Conservation (phyloP, 1,284 basidiomycete genomes). For the Trichosporon inkin region DNA sequence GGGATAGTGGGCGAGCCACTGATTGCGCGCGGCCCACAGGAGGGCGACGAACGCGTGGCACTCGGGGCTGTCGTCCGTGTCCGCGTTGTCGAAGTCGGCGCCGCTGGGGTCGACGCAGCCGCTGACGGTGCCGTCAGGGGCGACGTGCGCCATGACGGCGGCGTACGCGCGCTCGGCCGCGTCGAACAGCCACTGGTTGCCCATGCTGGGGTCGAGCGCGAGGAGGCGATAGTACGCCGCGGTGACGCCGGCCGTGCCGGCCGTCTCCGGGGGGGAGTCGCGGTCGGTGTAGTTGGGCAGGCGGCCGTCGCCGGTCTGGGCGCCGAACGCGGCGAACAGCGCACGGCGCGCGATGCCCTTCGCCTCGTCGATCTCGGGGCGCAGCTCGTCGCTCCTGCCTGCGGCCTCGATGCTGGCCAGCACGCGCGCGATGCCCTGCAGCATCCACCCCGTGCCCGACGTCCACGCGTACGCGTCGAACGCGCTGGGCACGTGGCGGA, state of each 20-base stretch:
- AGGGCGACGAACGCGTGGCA: constrained; percentile 35
- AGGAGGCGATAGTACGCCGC: constrained; percentile 41
- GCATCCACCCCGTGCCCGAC: constrained; percentile 51
- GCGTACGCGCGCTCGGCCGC: constrained; percentile 29
- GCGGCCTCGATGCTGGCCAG: constrained; percentile 24
- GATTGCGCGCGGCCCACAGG: constrained; percentile 41
- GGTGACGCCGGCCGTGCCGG: constrained; percentile 34
- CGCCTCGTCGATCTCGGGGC: constrained; percentile 53
- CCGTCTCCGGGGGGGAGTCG: constrained; percentile 8
- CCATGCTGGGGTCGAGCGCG: constrained; percentile 10
- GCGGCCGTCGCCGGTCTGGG: constrained; percentile 42
- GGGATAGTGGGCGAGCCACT: not conserved
- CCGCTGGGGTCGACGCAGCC: constrained; percentile 33
- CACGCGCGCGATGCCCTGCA: constrained; percentile 28
- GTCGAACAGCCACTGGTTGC: not conserved
- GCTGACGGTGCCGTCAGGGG: constrained; percentile 26
- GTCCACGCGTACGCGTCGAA: constrained; percentile 58
- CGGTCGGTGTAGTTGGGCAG: constrained; percentile 32
- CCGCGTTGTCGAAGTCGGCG: not conserved
- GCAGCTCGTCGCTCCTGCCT: constrained; percentile 8
- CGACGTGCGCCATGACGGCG: constrained; percentile 30
- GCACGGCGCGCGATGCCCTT: constrained; percentile 49
- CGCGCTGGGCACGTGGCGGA: constrained; percentile 54
- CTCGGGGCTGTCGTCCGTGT: constrained; percentile 30
- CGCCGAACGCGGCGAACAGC: constrained; percentile 52